Evolutionary conservation across 805 yeast genomes (phyloP), one percentile per base, ranked within the genome.

Genomic region (Wickerhamiella domercqiae): DNA sequence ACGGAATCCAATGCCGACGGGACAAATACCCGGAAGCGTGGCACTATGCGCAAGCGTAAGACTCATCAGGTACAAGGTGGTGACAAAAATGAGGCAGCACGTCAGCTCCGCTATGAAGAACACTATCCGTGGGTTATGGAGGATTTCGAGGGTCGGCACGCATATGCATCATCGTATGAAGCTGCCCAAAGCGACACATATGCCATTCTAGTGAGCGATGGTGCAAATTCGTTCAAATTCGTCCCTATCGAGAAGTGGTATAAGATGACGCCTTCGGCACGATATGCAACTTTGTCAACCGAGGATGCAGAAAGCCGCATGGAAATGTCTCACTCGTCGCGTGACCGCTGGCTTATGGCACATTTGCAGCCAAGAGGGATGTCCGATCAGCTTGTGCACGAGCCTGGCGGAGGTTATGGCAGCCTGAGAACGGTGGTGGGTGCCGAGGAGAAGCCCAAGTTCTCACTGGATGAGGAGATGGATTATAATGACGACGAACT

Each of bases 81-180:
- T 54, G 83, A 83, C 51, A 95, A 83, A 50, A 83, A 81, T 46
- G 97, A 86, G 49, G 71, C 71, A 6, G 86, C 82, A 43, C 70
- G 87, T 44, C 78, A 74, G 52, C 63, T 90, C 44, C 68, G 97
- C 53, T 90, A 87, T 54, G 98, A 90, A 60, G 98, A 90, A 60
- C 82, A 78, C 56, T 87, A 81, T 51, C 98, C 98, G 0, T 90
- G 98, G 98, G 94, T 90, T 14, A 63, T 90, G 67, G 98, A 90
- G 61, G 98, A 90, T 60, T 87, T 80, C 56, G 95, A 84, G 52
- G 94, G 94, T 33, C 69, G 72, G 43, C 87, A 90, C 54, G 87
- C 93, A 0, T 90, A 82, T 79, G 96, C 86, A 15, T 95, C 97
- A 26, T 79, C 77, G 48, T 90, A 82, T 60, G 98, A 90, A 61